A percentile compares a stretch with the other conserved stretches of the same genome.
phyloP scores from a whole-genome alignment of 2,329 filamentous ascomycete genomes.

The Beauveria scarabaeidicola region DNA sequence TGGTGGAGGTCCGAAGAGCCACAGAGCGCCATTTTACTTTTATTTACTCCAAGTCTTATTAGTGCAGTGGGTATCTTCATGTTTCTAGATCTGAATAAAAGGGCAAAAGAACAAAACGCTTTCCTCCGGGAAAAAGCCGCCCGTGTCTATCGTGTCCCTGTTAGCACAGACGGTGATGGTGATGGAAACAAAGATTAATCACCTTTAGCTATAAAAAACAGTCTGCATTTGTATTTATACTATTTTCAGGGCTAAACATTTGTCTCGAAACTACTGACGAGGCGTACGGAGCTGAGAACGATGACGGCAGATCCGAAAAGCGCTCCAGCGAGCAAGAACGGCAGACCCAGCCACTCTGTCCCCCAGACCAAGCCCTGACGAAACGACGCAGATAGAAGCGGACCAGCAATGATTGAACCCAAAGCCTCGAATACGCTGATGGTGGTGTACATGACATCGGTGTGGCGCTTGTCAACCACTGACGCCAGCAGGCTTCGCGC shows the following conservation, averaged over 20 bases:
- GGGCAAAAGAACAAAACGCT: conserved; percentile 46
- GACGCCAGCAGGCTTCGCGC: conserved; percentile 15
- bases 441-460: conserved; percentile 13
- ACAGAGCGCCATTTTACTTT: conserved; percentile 58
- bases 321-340: conserved; percentile 10
- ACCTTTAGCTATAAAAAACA: not conserved
- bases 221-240: no score
- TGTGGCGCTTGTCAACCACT: conserved; percentile 12
- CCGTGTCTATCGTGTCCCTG: not conserved
- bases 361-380: conserved; percentile 12
- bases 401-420: conserved; percentile 13
- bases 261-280: not conserved
- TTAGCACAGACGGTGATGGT: not conserved
- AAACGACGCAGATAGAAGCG: conserved; percentile 14
- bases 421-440: conserved; percentile 15
- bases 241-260: not conserved
- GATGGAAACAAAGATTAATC: not conserved
- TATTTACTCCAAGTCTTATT: conserved; percentile 48
- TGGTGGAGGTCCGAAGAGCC: conserved; percentile 35
- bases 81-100: conserved; percentile 53
- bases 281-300: conserved; percentile 15
- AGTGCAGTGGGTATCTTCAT: conserved; percentile 44
- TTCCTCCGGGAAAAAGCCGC: conserved; percentile 34
- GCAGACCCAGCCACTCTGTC: conserved; percentile 12
- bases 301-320: not conserved